Base-by-base conservation (phyloP, 805 yeast species). In the Candida nonsorbophila region DNA sequence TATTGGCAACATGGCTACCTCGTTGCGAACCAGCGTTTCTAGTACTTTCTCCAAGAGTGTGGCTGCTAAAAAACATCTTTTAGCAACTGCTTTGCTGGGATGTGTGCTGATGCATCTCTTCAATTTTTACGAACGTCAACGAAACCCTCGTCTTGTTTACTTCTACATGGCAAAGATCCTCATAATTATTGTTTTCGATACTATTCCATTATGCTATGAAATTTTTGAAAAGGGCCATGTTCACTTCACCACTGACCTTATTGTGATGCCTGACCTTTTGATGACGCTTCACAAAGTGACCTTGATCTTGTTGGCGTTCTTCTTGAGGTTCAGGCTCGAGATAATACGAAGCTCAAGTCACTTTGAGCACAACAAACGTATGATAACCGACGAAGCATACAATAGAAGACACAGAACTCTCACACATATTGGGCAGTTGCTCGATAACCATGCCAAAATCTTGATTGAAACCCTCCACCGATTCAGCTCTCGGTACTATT, bases 401-500 rank as follows among this genome's bases (percentile, higher is more conserved):
- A n/a, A n/a, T n/a, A 47, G 15, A 24, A 29, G 17, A 28, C 41
- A n/a, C n/a, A n/a, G n/a, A n/a, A n/a, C n/a, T n/a, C n/a, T n/a
- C n/a, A n/a, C n/a, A n/a, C n/a, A n/a, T n/a, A n/a, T n/a, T n/a
- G n/a, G n/a, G n/a, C n/a, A n/a, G n/a, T n/a, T n/a, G n/a, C n/a
- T n/a, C n/a, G n/a, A n/a, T 47, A 2, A 47, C 50, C 5, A 38
- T 58, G 23, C 62, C 53, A 15, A 58, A 61, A 21, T 18, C 10
- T 10, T 25, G n/a, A 17, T 29, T 6, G 29, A 25, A 3, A 20
- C 33, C 4, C 18, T 34, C 6, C 13, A 13, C 4, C 30, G 29
- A 22, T 53, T 81, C 20, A 74, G 84, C 11, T 62, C 58, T 12
- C 66, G 72, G 39, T 79, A 77, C 45, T 76, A 73, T 34, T 77